Evolutionary conservation across 345 rosid species (phyloP).

Genomic region (Theobroma cacao): DNA sequence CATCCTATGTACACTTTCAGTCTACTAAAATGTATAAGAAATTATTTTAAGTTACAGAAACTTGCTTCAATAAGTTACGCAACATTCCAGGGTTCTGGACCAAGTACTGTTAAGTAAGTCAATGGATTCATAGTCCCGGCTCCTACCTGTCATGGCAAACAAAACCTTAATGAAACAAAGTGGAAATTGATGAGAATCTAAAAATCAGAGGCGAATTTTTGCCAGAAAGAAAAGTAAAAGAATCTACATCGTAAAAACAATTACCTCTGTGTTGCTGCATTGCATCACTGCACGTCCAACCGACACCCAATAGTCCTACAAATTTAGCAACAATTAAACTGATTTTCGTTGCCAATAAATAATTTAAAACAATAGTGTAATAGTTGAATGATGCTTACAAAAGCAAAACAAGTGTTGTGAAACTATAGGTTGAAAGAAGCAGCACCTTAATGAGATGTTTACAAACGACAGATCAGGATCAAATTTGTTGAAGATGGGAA

Average conservation of each 20-base stretch:
- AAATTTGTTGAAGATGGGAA: conserved; percentile 36
- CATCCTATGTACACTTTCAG: too few relatives aligned
- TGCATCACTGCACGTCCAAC: conserved; percentile 98
- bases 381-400: conserved; percentile 34
- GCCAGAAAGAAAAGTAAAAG: not conserved
- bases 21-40: not conserved
- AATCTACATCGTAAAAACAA: not conserved
- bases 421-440: conserved; percentile 38
- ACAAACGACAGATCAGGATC: conserved; percentile 39
- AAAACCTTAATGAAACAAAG: not conserved
- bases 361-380: not conserved
- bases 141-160: conserved; percentile 60
- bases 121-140: conserved; percentile 99
- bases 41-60: not conserved
- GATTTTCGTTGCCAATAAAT: not conserved
- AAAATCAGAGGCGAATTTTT: not conserved
- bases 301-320: conserved; percentile 95
- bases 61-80: conserved; percentile 45
- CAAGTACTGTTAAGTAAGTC: conserved; percentile 88
- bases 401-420: conserved; percentile 35
- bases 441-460: conserved; percentile 36
- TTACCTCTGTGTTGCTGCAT: conserved; percentile 85
- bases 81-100: conserved; percentile 98
- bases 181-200: not conserved
- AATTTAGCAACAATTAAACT: not conserved